phyloP scores from a whole-genome alignment of 139 green algal genomes.

The Closterium sp. region DNA sequence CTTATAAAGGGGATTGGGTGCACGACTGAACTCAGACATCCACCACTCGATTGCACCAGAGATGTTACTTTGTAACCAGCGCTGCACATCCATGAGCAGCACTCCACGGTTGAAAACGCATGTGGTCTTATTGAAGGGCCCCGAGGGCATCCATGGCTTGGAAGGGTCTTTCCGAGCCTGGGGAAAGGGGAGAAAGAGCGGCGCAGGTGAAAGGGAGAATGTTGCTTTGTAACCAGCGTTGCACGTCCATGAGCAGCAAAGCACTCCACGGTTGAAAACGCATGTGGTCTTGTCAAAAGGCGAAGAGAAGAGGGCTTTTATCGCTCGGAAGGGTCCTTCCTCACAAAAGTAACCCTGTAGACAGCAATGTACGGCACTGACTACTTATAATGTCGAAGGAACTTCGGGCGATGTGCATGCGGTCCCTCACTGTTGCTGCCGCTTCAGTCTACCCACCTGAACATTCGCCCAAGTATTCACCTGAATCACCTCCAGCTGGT shows the following conservation, averaged over 20 bases:
- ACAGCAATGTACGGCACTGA: no score
- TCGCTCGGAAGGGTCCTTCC: not conserved
- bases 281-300: slow-evolving; percentile 12
- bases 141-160: slow-evolving; percentile 2
- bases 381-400: no score
- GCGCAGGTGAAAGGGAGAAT: not conserved
- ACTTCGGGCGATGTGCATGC: no score
- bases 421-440: no score
- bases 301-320: not conserved
- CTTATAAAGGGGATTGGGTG: not conserved
- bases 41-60: slow-evolving; percentile 34
- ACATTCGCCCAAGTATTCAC: not conserved
- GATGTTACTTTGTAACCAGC: slow-evolving; percentile 15
- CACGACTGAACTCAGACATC: not conserved
- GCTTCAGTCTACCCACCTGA: not conserved
- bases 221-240: slow-evolving; percentile 13
- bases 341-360: no score
- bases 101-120: slow-evolving; percentile 39
- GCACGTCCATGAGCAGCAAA: slow-evolving; percentile 24
- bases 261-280: slow-evolving; percentile 29
- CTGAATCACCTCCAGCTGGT: not conserved
- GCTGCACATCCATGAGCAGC: slow-evolving; percentile 17
- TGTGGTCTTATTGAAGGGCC: not conserved
- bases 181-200: not conserved
- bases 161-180: not conserved